Conservation (phyloP, 2,329 filamentous ascomycete genomes). For the Fusarium oligoseptatum region DNA sequence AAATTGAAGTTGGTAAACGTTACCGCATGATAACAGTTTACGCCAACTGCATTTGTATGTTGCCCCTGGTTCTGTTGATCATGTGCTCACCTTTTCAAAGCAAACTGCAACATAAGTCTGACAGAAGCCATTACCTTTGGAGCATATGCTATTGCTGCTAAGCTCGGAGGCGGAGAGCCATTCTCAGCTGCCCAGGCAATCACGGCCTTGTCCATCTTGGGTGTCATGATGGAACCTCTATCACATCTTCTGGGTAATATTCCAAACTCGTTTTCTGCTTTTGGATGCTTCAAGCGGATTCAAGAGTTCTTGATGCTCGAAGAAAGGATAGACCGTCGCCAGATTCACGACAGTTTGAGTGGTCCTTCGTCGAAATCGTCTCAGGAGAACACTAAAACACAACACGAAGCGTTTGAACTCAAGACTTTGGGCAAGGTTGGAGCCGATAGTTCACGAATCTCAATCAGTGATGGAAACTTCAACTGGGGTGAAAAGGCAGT, state of each 20-base stretch:
- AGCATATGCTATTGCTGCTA: conserved; percentile 47
- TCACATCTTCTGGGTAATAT: conserved; percentile 44
- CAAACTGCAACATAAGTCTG: conserved; percentile 45
- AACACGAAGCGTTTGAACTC: conserved; percentile 24
- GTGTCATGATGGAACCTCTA: conserved; percentile 48
- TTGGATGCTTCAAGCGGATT: conserved; percentile 51
- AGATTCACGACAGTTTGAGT: conserved; percentile 15
- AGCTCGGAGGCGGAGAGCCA: conserved; percentile 39
- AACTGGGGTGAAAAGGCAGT: conserved; percentile 46
- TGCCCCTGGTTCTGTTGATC: no score
- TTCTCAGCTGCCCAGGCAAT: conserved; percentile 50
- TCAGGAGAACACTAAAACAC: neutral
- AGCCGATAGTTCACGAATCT: conserved; percentile 18
- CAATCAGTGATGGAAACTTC: conserved; percentile 44
- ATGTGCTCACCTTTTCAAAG: conserved; percentile 1
- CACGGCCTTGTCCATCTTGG: conserved; percentile 49
- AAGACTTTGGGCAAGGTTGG: neutral
- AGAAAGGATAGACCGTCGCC: conserved; percentile 43
- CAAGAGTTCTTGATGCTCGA: conserved; percentile 47
- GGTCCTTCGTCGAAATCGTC: neutral
- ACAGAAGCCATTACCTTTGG: conserved; percentile 50
- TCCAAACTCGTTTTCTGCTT: conserved; percentile 42
- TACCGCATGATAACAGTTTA: conserved; percentile 46
- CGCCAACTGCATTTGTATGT: conserved; percentile 47
- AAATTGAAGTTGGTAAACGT: conserved; percentile 44